Percentiles rank a stretch among this genome's conserved stretches.
These are phyloP conservation scores for Phytopythium aichiense DNA, from an alignment of 352 stramenopile genomes.

Conservation along the genomic window DNA sequence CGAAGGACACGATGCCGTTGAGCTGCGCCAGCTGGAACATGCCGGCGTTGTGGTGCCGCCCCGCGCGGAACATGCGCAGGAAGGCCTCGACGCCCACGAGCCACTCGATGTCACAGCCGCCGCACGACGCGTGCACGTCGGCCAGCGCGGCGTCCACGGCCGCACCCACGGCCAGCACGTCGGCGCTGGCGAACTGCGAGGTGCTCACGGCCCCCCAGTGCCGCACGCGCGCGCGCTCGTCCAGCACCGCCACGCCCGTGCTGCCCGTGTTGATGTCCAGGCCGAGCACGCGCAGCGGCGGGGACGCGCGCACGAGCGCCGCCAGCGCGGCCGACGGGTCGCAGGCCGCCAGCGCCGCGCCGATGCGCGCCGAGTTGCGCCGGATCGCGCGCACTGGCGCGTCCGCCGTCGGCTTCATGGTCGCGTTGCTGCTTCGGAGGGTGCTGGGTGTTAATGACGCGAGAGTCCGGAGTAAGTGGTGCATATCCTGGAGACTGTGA, in stretches of 20 bases:
- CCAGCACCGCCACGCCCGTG: slow-evolving; percentile 71
- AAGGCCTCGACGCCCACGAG: slow-evolving; percentile 83
- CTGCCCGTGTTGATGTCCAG: slow-evolving; percentile 86
- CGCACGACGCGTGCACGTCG: slow-evolving; percentile 22
- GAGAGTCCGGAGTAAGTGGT: not conserved
- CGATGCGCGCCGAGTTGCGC: slow-evolving; percentile 46
- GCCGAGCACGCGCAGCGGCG: slow-evolving; percentile 54
- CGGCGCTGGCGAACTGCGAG: slow-evolving; percentile 47
- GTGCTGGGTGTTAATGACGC: not conserved
- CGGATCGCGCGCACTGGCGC: slow-evolving; percentile 14
- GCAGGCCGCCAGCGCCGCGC: slow-evolving; percentile 39
- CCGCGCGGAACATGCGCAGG: slow-evolving; percentile 77
- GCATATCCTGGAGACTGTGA: not conserved
- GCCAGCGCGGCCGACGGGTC: slow-evolving; percentile 16
- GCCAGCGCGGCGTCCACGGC: slow-evolving; percentile 42
- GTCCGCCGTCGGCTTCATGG: not conserved
- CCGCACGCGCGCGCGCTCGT: slow-evolving; percentile 41
- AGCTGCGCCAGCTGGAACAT: slow-evolving; percentile 86
- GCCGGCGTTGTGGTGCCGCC: slow-evolving; percentile 75
- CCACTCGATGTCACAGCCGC: slow-evolving; percentile 28
- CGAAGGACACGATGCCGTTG: slow-evolving; percentile 82
- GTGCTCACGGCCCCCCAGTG: slow-evolving; percentile 64
- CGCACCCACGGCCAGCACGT: slow-evolving; percentile 62
- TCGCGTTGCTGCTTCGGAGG: not conserved
- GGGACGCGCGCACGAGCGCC: slow-evolving; percentile 21